Evolutionary conservation across 768 basidiomycete genomes (phyloP).

Genomic region (Boletus fagicola): DNA sequence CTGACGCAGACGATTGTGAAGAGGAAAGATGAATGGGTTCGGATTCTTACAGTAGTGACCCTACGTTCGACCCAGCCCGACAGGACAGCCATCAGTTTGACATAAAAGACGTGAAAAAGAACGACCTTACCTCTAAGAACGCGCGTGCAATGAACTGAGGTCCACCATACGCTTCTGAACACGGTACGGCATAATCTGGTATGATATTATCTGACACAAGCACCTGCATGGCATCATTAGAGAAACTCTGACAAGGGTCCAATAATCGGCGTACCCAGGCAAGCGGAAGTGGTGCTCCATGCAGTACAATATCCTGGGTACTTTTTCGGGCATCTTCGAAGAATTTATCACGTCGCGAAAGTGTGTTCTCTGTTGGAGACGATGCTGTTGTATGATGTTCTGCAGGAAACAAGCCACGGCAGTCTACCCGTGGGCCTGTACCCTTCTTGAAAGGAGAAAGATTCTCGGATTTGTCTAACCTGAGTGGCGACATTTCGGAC

Average conservation of each 20-base stretch:
- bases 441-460: slow-evolving; percentile 20
- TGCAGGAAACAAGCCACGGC: slow-evolving; percentile 18
- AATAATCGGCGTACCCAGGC: slow-evolving; percentile 21
- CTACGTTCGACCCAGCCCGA: slow-evolving; percentile 9
- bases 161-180: slow-evolving; percentile 26
- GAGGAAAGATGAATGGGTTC: neutral
- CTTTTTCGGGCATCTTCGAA: slow-evolving; percentile 4
- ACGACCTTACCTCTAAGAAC: slow-evolving; percentile 19
- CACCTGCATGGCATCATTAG: slow-evolving; percentile 12
- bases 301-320: slow-evolving; percentile 12
- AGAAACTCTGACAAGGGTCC: neutral
- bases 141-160: slow-evolving; percentile 30
- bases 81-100: neutral
- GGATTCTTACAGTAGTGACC: slow-evolving; percentile 26
- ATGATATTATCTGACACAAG: slow-evolving; percentile 28
- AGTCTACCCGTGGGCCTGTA: slow-evolving; percentile 17
- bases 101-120: neutral
- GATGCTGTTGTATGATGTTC: neutral
- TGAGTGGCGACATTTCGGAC: slow-evolving; percentile 16
- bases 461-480: slow-evolving; percentile 10
- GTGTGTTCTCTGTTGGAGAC: neutral
- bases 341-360: slow-evolving; percentile 2
- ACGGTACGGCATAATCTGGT: slow-evolving; percentile 30
- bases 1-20: slow-evolving; percentile 8
- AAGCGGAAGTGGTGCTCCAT: slow-evolving; percentile 29